phyloP scores from a whole-genome alignment of 345 rosid species.

The Salix brachista region DNA sequence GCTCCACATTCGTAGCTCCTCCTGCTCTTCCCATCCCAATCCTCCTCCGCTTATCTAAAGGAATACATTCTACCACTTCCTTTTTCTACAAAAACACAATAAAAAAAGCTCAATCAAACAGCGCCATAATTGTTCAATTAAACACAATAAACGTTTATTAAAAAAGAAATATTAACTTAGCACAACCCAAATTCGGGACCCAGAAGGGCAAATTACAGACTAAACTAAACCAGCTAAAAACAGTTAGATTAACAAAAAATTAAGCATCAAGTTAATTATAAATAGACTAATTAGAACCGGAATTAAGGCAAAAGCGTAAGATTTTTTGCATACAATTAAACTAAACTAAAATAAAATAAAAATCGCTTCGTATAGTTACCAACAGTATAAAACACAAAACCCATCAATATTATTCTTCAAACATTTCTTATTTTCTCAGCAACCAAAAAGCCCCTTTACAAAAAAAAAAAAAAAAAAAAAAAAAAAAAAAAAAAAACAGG shows the following conservation, averaged over 20 bases:
- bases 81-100: constrained; percentile 43
- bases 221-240: too few relatives aligned
- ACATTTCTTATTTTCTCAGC: neutral
- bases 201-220: neutral
- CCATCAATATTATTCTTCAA: neutral
- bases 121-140: neutral
- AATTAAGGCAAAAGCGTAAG: too few relatives aligned
- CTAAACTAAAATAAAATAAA: neutral
- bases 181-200: neutral
- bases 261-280: too few relatives aligned
- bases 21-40: constrained; percentile 38
- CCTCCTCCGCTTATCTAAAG: constrained; percentile 66
- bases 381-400: neutral
- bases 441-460: constrained; percentile 1
- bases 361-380: neutral
- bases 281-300: too few relatives aligned
- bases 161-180: neutral
- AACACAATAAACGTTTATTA: neutral
- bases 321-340: too few relatives aligned
- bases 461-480: neutral
- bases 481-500: neutral
- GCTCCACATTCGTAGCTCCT: constrained; percentile 33
- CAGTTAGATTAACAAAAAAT: too few relatives aligned
- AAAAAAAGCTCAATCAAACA: neutral
- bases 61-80: constrained; percentile 40